Evolutionary conservation across 2,329 filamentous ascomycete species (phyloP).

Genomic region (Aureobasidium sp.): DNA sequence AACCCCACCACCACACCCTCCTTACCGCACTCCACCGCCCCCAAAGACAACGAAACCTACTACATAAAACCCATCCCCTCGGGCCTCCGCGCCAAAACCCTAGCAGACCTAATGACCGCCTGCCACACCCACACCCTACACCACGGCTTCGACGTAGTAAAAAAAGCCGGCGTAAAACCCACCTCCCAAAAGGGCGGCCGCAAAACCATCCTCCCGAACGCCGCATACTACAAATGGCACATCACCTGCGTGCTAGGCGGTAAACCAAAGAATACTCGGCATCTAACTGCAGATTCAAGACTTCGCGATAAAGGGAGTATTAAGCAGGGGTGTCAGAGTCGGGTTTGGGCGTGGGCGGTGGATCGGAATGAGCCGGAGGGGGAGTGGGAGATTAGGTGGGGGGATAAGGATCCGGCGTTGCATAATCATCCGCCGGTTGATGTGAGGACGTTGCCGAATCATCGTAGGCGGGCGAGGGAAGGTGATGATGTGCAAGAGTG

Average conservation of each 20-base stretch:
- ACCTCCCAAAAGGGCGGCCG: neutral
- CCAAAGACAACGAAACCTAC: slow-evolving; percentile 9
- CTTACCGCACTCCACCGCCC: neutral
- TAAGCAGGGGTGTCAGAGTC: neutral
- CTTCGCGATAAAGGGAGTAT: neutral
- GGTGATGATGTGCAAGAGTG: neutral
- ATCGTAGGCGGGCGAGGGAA: neutral
- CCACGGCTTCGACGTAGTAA: slow-evolving; percentile 11
- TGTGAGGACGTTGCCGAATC: slow-evolving; percentile 1
- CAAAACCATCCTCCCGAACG: neutral
- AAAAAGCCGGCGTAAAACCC: slow-evolving; percentile 10
- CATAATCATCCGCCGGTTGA: slow-evolving; percentile 14
- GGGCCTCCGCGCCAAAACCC: neutral
- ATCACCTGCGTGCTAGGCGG: slow-evolving; percentile 1
- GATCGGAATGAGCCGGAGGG: neutral
- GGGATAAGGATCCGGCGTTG: slow-evolving; percentile 8
- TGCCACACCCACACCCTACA: slow-evolving; percentile 5
- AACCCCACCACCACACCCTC: neutral
- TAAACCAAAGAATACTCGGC: neutral
- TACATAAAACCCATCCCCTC: slow-evolving; percentile 9
- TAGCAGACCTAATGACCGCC: neutral
- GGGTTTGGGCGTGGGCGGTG: slow-evolving; percentile 12
- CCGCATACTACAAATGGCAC: neutral
- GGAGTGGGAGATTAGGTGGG: slow-evolving; percentile 5
- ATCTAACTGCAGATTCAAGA: neutral